Percentiles rank a stretch among this genome's conserved stretches.
These are phyloP conservation scores for Coemansia sp. DNA, from an alignment of 371 early-diverging fungal genomes.

Conservation along the genomic window DNA sequence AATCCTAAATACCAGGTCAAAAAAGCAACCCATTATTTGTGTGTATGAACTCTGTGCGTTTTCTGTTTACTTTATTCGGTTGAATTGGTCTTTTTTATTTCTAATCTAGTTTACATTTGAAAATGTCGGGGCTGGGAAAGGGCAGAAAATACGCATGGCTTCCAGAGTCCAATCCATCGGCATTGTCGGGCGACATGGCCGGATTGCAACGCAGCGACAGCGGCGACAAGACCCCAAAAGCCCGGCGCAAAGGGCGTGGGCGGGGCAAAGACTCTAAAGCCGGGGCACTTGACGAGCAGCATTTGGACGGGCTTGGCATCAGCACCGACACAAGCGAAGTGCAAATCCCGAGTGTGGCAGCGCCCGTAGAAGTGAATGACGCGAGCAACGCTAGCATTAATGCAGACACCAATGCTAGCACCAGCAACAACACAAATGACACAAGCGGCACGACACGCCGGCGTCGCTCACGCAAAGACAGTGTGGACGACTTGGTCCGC, in stretches of 20 bases:
- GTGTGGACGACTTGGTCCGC: slow-evolving; percentile 47
- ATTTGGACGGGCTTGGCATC: slow-evolving; percentile 22
- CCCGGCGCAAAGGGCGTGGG: neutral
- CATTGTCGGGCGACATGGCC: slow-evolving; percentile 33
- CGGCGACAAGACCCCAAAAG: slow-evolving; percentile 11
- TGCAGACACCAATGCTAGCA: neutral
- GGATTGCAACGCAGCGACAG: slow-evolving; percentile 12
- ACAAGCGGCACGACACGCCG: neutral
- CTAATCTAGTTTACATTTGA: too few species aligned
- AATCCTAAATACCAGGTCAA: neutral
- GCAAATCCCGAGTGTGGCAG: neutral
- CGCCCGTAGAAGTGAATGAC: neutral
- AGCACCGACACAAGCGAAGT: neutral
- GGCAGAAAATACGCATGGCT: slow-evolving; percentile 52
- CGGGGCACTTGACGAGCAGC: neutral
- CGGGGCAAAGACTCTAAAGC: slow-evolving; percentile 10
- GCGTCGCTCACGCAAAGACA: slow-evolving; percentile 41
- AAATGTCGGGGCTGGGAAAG: slow-evolving; percentile 36
- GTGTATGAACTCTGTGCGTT: too few species aligned
- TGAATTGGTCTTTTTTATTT: too few species aligned
- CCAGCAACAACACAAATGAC: neutral
- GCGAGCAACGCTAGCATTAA: neutral
- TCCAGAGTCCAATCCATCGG: slow-evolving; percentile 44
- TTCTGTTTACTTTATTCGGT: too few species aligned
- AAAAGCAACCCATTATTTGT: neutral